Evolutionary conservation across 352 stramenopile genomes (phyloP), one percentile per base, ranked within the genome.

Genomic region (Globisporangium alternatum): DNA sequence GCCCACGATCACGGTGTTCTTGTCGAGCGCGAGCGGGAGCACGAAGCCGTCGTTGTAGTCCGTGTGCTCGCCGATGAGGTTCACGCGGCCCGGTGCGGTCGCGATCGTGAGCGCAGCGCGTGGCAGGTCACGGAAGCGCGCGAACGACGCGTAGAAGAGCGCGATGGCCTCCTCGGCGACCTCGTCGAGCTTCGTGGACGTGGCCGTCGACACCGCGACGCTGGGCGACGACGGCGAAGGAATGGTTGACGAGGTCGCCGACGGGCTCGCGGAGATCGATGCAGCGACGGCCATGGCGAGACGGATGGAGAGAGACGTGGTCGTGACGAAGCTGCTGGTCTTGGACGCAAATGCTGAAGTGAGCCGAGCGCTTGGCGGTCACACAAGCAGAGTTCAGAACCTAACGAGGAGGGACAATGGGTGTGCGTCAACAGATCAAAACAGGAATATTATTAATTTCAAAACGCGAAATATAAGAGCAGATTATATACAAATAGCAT

Each of bases 41-140:
- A 98, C 96, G 74, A 98, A 98, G 35, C 96, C 93, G 63, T 97
- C 93, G 59, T 97, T 98, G 78, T 98, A 98, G 75, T 98, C 95
- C 3, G 93, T 98, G 77, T 99, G 95, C 73, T 98, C 95, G 47
- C 84, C 87, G 47, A 99, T 98, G 59, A 98, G 82, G 78, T 98
- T 98, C n/a, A 98, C 95, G 52, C 95, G 87, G 51, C 96, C 96
- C 9, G 96, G 96, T 30, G 96, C 95, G 1, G 67, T 77, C 12
- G 86, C 80, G 58, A 90, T 84, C 59, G 76, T 84, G 21, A 90
- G 64, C 17, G 72, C 67, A 10, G 70, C 54, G 37, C 76, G 74
- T 48, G 80, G 75, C 28, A 82, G 47, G 35, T 73, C 55, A 17
- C 64, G 57, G 37, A 76, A 53, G 56, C 74, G 64, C 63, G 70